Evolutionary conservation across 83 land plant genomes (phyloP).

Genomic region (Larix sibirica): DNA sequence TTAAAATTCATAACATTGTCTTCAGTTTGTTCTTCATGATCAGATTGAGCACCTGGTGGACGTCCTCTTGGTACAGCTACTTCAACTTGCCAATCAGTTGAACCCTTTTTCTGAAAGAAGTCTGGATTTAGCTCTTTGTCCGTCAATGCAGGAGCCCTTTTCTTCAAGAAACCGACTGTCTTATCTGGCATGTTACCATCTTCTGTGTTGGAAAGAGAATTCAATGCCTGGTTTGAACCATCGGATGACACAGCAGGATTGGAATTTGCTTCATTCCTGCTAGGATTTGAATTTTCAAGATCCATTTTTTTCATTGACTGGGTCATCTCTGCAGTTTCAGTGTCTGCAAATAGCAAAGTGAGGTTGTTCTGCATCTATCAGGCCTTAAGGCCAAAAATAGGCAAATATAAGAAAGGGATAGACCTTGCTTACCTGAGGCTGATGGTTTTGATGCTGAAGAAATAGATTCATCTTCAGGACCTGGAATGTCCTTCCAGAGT

Average conservation of each 20-base stretch:
- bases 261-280: slow-evolving; percentile 25
- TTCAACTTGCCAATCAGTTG: slow-evolving; percentile 78
- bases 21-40: slow-evolving; percentile 32
- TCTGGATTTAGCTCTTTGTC: slow-evolving; percentile 81
- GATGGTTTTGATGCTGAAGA: slow-evolving; percentile 30
- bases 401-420: background rate
- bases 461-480: slow-evolving; percentile 37
- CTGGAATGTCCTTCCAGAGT: slow-evolving; percentile 85
- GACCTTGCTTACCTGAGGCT: slow-evolving; percentile 26
- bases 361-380: background rate
- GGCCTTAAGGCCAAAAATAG: background rate
- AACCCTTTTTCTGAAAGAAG: slow-evolving; percentile 72
- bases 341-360: slow-evolving; percentile 20
- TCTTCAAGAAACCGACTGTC: slow-evolving; percentile 61
- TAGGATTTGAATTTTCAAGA: slow-evolving; percentile 15
- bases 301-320: slow-evolving; percentile 28
- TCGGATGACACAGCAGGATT: slow-evolving; percentile 22
- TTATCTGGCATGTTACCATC: slow-evolving; percentile 46
- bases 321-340: slow-evolving; percentile 25
- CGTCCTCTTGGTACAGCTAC: slow-evolving; percentile 69
- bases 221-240: slow-evolving; percentile 13
- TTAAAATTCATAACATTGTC: slow-evolving; percentile 14
- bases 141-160: slow-evolving; percentile 66
- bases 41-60: slow-evolving; percentile 41
- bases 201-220: slow-evolving; percentile 22